Conservation (phyloP, 768 basidiomycete genomes). For the Tylopilus sp. region DNA sequence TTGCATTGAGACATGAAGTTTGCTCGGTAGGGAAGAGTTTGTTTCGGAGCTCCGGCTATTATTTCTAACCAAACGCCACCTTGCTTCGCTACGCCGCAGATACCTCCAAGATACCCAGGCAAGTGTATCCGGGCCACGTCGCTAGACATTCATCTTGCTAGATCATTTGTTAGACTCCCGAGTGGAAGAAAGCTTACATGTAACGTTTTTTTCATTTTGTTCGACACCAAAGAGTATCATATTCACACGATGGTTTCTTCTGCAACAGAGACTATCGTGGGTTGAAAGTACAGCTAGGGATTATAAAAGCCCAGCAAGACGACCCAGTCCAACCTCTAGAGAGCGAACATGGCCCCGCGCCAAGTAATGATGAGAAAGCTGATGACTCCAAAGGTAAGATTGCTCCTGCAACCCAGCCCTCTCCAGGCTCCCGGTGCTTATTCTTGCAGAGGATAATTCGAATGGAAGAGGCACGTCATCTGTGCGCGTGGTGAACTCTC, state of each 20-base stretch:
- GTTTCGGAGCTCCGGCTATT: neutral
- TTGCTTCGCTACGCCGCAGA: slow-evolving; percentile 31
- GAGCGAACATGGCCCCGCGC: too few species aligned
- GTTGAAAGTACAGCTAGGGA: too few species aligned
- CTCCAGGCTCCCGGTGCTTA: neutral
- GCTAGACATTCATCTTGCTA: neutral
- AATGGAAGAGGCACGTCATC: neutral
- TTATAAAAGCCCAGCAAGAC: too few species aligned
- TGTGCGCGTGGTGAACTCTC: neutral
- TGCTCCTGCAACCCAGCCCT: too few species aligned
- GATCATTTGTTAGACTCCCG: slow-evolving; percentile 51
- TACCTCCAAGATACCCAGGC: slow-evolving; percentile 70
- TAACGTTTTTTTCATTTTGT: slow-evolving; percentile 4
- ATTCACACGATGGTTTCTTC: too few species aligned
- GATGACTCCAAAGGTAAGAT: slow-evolving; percentile 7
- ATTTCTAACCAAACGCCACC: neutral
- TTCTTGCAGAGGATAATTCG: neutral
- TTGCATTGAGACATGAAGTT: slow-evolving; percentile 49
- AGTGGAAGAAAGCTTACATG: slow-evolving; percentile 45
- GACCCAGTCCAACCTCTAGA: too few species aligned
- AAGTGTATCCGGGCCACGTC: neutral
- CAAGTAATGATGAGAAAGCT: neutral
- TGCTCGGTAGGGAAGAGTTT: slow-evolving; percentile 42
- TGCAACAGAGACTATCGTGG: too few species aligned
- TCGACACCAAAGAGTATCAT: too few species aligned